Evolutionary conservation across 1,139 yeast genomes (phyloP).

Genomic region (Yamadazyma atlantica): DNA sequence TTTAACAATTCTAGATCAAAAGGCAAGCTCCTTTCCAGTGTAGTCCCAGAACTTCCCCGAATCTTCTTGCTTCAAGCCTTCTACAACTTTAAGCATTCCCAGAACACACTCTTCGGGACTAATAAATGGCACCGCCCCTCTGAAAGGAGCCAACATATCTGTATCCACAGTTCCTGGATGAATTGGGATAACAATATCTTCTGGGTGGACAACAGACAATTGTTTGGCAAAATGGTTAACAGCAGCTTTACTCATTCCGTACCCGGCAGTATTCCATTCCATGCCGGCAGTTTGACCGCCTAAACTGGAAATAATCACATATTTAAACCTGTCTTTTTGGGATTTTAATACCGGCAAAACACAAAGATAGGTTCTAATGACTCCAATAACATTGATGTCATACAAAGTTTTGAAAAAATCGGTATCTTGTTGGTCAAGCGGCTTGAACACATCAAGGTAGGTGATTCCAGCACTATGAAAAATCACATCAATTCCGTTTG

Average conservation of each 20-base stretch:
- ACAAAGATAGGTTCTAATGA: neutral
- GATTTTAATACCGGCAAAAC: neutral
- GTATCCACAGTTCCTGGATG: slow-evolving; percentile 33
- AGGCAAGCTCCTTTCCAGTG: no score
- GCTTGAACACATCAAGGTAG: neutral
- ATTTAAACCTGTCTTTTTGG: neutral
- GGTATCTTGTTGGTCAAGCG: slow-evolving; percentile 8
- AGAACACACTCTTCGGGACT: slow-evolving; percentile 3
- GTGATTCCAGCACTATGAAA: slow-evolving; percentile 20
- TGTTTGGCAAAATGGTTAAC: slow-evolving; percentile 17
- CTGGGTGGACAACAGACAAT: slow-evolving; percentile 22
- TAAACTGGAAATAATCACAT: slow-evolving; percentile 1
- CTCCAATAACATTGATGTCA: slow-evolving; percentile 18
- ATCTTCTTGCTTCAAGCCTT: slow-evolving; percentile 1
- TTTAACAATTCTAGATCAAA: no score
- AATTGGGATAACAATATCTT: slow-evolving; percentile 28
- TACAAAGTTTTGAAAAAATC: slow-evolving; percentile 20
- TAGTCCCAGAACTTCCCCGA: slow-evolving; percentile 4
- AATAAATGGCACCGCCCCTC: neutral
- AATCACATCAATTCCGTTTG: slow-evolving; percentile 15
- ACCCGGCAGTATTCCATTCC: slow-evolving; percentile 17
- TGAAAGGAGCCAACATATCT: slow-evolving; percentile 18
- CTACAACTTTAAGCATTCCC: neutral
- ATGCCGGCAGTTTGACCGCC: neutral
- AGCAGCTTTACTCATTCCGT: slow-evolving; percentile 30